These are phyloP conservation scores for Xerocomus potaroensis DNA, from an alignment of 768 basidiomycete genomes.

Conservation along the genomic window DNA sequence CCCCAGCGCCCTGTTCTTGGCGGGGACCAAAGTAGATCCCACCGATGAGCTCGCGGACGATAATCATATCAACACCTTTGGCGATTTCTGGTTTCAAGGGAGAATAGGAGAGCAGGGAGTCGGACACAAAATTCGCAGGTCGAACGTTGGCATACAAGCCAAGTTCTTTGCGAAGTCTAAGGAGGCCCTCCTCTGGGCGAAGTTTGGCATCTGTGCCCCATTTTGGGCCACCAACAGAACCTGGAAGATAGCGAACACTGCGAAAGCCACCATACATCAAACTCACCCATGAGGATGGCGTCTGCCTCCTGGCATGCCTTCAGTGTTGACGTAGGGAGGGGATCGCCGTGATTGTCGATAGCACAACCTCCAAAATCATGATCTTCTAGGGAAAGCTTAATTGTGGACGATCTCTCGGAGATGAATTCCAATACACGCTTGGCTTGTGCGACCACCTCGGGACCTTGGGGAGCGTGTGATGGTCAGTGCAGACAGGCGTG, in stretches of 20 bases:
- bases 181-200: slow-evolving; percentile 89
- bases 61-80: slow-evolving; percentile 84
- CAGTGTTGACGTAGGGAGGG: slow-evolving; percentile 80
- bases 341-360: slow-evolving; percentile 83
- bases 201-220: slow-evolving; percentile 90
- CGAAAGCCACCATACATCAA: not conserved
- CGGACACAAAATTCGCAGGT: slow-evolving; percentile 91
- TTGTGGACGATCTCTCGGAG: slow-evolving; percentile 54
- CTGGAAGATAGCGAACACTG: slow-evolving; percentile 37
- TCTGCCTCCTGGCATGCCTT: slow-evolving; percentile 90
- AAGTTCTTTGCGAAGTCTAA: slow-evolving; percentile 83
- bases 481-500: not conserved
- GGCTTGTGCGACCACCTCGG: slow-evolving; percentile 86
- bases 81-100: slow-evolving; percentile 87
- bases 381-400: slow-evolving; percentile 68
- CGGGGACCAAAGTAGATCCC: slow-evolving; percentile 94
- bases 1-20: slow-evolving; percentile 73
- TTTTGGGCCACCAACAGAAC: slow-evolving; percentile 97
- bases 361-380: slow-evolving; percentile 90
- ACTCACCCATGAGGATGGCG: slow-evolving; percentile 89
- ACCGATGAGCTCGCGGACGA: slow-evolving; percentile 94
- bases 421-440: slow-evolving; percentile 75
- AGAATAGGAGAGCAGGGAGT: slow-evolving; percentile 79
- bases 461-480: slow-evolving; percentile 51
- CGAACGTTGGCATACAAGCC: slow-evolving; percentile 98